Evolutionary conservation across 2,329 filamentous ascomycete species (phyloP), one percentile per base, ranked within the genome.

Genomic region (Alternaria panax): DNA sequence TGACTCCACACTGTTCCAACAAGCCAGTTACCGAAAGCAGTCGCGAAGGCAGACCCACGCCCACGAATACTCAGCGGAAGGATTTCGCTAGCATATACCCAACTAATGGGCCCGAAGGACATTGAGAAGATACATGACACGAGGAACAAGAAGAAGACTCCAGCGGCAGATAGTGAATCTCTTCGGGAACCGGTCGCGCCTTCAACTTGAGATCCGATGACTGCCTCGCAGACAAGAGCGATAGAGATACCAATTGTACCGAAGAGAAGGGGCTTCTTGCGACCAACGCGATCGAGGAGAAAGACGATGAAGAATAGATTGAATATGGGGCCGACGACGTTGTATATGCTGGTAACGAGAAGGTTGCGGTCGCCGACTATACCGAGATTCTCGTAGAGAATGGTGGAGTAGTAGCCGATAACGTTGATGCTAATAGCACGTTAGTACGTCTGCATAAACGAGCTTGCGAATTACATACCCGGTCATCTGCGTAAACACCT

Each of bases 71-170:
- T 86, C 76, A 90, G 84, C 9, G 88, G 87, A 75, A 78, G 75
- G 60, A 90, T 86, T 73, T 90, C 88, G 16, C 84, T 84, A 72
- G 87, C 87, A 73, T 90, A 90, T 1, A 90, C 81, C 87, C 87
- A 90, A 0, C 80, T 83, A 69, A 78, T 74, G 2, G 75, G 71
- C 4, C 73, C 75, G 43, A 76, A 78, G 0, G 72, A 74, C 24
- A 70, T 65, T 11, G 68, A 72, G 64, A 78, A 79, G 45, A 77
- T 75, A 58, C 69, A 73, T 6, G 75, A 74, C 2, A 79, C 77
- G n/a, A 71, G 60, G 71, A 90, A 90, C n/a, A 90, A 75, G 76
- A 90, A 90, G 65, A 87, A 87, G 18, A 90, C 86, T 12, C 86
- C 87, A 0, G 82, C 85, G 38, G 88, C 85, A 43, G 87, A 87